These are phyloP conservation scores for Solanum phureja DNA, from an alignment of 257 asterid species.

Conservation along the genomic window DNA sequence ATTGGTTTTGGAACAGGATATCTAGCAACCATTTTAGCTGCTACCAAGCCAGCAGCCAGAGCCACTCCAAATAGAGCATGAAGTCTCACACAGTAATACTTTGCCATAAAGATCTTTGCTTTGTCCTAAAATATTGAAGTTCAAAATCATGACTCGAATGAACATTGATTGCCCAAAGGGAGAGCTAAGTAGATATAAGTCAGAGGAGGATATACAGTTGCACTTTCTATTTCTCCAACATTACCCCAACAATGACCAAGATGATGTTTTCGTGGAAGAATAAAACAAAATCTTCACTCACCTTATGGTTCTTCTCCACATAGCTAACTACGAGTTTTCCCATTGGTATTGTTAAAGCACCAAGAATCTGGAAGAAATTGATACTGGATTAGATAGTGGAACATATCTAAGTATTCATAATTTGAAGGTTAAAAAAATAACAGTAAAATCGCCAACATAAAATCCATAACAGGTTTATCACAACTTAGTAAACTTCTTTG, in stretches of 20 bases:
- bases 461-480: not conserved
- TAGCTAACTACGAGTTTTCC: constrained; percentile 44
- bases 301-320: constrained; percentile 54
- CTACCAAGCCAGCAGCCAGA: constrained; percentile 61
- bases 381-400: not conserved
- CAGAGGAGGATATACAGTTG: not conserved
- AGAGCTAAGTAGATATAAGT: not conserved
- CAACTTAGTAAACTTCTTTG: not conserved
- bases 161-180: not conserved
- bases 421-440: not conserved
- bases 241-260: not conserved
- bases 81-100: constrained; percentile 72
- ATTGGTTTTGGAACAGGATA: constrained; percentile 26
- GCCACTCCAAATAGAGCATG: constrained; percentile 60
- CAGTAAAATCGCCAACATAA: not conserved
- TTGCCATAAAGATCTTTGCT: constrained; percentile 64
- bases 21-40: constrained; percentile 40
- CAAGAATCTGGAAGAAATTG: constrained; percentile 35
- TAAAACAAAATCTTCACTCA: constrained; percentile 17
- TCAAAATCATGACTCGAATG: not conserved
- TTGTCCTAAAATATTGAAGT: constrained; percentile 32
- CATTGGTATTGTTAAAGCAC: constrained; percentile 56
- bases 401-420: not conserved
- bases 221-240: not conserved
- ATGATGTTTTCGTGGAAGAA: not conserved